phyloP scores from a whole-genome alignment of 371 early-diverging fungal species.

The Saksenaea oblongispora region DNA sequence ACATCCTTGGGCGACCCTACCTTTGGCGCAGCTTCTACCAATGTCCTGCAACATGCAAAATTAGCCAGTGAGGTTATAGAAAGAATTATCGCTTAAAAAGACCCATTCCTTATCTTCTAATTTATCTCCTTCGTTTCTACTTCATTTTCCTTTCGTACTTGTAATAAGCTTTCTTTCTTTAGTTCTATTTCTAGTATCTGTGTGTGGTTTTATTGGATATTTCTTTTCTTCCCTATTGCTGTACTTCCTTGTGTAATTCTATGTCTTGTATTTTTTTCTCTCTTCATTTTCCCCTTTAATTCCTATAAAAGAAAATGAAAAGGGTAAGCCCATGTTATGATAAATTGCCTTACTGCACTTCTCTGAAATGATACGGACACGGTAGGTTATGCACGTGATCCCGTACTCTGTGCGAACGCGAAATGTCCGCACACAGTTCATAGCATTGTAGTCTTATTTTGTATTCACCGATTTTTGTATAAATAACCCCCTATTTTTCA shows the following conservation, averaged over 20 bases:
- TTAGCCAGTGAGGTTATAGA: constrained; percentile 66
- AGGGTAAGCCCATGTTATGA: no score
- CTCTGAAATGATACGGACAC: neutral
- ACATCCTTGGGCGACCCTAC: constrained; percentile 44
- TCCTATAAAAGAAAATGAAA: neutral
- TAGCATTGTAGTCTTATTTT: no score
- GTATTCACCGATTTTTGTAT: no score
- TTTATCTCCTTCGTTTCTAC: neutral
- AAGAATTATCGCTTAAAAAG: constrained; percentile 53
- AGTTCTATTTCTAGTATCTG: neutral
- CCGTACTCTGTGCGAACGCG: no score
- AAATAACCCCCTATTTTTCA: no score
- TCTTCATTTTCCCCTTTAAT: neutral
- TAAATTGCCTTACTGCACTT: neutral
- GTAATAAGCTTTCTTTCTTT: neutral
- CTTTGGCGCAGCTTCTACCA: constrained; percentile 49
- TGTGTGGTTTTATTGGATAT: neutral
- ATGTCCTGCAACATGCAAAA: constrained; percentile 52
- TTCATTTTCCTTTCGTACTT: neutral
- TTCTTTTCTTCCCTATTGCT: neutral
- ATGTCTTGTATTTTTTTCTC: neutral
- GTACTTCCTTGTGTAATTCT: neutral
- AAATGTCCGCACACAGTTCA: no score
- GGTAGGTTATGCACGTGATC: no score
- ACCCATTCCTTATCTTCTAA: neutral